These are phyloP conservation scores for Ophiostoma piceae DNA, from an alignment of 2,329 filamentous ascomycete species.

Conservation along the genomic window DNA sequence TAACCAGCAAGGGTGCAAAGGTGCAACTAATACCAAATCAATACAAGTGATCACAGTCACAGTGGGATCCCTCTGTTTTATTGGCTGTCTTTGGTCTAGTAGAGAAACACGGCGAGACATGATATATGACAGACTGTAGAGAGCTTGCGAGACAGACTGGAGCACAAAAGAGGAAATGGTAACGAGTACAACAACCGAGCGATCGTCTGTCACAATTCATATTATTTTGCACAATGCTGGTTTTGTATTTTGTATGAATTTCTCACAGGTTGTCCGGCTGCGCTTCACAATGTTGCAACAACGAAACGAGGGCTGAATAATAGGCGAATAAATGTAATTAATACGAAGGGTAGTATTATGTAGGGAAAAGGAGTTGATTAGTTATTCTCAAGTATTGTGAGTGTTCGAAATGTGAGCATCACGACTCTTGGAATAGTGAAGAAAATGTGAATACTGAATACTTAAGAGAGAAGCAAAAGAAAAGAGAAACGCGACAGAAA, in stretches of 20 bases:
- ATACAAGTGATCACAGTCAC: not conserved
- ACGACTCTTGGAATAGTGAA: not conserved
- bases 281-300: not conserved
- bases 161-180: conserved; percentile 3
- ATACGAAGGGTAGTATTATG: not conserved
- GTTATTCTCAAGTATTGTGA: not conserved
- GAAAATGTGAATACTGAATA: too few species aligned
- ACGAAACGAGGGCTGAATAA: conserved; percentile 3
- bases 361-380: not conserved
- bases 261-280: not conserved
- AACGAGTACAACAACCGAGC: not conserved
- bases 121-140: not conserved
- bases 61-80: not conserved
- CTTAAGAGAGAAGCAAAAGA: not conserved
- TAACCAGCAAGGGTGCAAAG: not conserved
- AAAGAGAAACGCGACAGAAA: not conserved
- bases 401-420: not conserved
- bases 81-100: not conserved
- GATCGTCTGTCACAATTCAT: not conserved
- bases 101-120: not conserved
- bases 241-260: not conserved
- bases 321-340: not conserved
- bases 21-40: not conserved
- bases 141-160: not conserved
- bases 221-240: not conserved